Evolutionary conservation across 495 filamentous ascomycete genomes (phyloP).

Genomic region (Penicillium arizonense): DNA sequence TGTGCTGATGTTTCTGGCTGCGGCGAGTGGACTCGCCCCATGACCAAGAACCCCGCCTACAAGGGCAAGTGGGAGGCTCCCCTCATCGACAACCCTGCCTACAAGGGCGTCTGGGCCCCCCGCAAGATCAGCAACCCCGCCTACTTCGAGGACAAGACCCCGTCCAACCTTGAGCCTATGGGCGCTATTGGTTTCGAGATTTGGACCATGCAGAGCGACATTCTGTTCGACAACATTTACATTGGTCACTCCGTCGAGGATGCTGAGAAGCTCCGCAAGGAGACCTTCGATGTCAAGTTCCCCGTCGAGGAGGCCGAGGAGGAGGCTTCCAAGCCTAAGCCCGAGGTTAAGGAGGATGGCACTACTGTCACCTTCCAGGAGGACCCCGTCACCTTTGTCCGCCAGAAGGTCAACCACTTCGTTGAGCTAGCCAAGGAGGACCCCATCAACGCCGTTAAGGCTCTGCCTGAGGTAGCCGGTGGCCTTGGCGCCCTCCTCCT

Average conservation of each 20-base stretch:
- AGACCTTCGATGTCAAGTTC: constrained; percentile 93
- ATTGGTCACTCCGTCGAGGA: constrained; percentile 97
- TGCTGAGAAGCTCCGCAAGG: constrained; percentile 82
- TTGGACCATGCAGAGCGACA: constrained; percentile 99
- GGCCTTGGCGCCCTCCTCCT: constrained; percentile 67
- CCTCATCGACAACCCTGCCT: constrained; percentile 95
- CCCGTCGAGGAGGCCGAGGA: constrained; percentile 80
- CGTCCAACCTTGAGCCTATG: constrained; percentile 95
- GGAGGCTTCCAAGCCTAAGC: constrained; percentile 78
- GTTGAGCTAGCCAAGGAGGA: constrained; percentile 80
- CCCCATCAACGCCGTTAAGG: constrained; percentile 86
- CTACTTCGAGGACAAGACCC: constrained; percentile 97
- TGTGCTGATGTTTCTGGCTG: constrained; percentile 92
- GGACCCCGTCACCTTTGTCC: constrained; percentile 84
- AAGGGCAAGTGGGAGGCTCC: constrained; percentile 98
- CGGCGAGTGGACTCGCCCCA: constrained; percentile 86
- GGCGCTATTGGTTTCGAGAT: constrained; percentile 98
- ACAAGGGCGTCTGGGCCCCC: constrained; percentile 95
- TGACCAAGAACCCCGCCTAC: constrained; percentile 95
- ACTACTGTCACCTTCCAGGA: constrained; percentile 89
- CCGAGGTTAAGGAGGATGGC: constrained; percentile 58
- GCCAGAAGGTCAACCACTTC: constrained; percentile 90
- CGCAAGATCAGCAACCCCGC: constrained; percentile 95
- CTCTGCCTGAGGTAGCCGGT: constrained; percentile 86
- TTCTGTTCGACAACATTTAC: constrained; percentile 99